Evolutionary conservation across 108 stramenopile genomes (phyloP), one percentile per base, ranked within the genome.

Genomic region (Cyclostephanos tholiformis): DNA sequence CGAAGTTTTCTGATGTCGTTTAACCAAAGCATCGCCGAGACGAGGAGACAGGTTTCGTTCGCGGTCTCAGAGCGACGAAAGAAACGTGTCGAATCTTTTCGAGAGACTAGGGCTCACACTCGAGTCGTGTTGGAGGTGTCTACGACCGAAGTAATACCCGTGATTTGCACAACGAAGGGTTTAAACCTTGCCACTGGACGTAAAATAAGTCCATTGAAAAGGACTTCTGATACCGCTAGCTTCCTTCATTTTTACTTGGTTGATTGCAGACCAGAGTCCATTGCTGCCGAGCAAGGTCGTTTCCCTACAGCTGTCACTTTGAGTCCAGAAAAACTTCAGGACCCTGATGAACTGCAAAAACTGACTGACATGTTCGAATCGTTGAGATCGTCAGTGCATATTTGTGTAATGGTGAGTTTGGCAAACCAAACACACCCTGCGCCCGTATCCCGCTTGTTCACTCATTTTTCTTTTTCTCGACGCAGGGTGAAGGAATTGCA

Each of bases 281-380:
- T 79, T n/a, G 84, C 83, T 0, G 48, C 74, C 49, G 82, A 87
- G 51, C 91, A 95, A 63, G 94, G 94, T 26, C 79, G 89, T 23
- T 90, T 95, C 53, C 91, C 91, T 39, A 91, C 86, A 16, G 82
- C 89, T n/a, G 74, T 91, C 6, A 73, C 65, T 20, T 69, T 95
- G 65, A 80, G 81, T 52, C 91, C 94, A 6, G 85, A 92, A 49
- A 80, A 73, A 35, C 48, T 95, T 25, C 59, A 80, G 57, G 91
- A 91, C 69, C 84, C 86, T 2, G 89, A 95, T 30, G 74, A 68
- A 27, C 73, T 88, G 58, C 72, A 88, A 62, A 60, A 81, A 44
- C 70, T 83, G 19, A 87, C 87, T 74, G 89, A 88, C n/a, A 86
- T 85, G 76, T 90, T 95, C 52, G 91, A 95, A 67, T 83, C 85